A percentile compares a stretch with the other conserved stretches of the same genome.
These are phyloP conservation scores for Fusarium sp. DNA, from an alignment of 2,329 filamentous ascomycete genomes.

Conservation along the genomic window DNA sequence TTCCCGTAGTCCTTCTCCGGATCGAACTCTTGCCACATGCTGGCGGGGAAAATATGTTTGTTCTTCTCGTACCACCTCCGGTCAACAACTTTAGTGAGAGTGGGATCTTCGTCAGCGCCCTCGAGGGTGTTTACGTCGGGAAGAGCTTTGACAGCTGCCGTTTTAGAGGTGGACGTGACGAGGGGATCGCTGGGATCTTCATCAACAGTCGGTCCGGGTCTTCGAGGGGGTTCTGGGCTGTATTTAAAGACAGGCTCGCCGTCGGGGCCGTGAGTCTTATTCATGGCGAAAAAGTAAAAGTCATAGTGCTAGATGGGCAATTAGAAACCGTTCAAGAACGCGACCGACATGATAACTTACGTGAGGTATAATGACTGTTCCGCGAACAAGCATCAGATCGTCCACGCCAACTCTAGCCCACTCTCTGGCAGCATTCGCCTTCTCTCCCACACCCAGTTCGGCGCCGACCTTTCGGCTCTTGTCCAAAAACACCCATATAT, in stretches of 20 bases:
- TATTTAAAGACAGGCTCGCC: slow-evolving; percentile 85
- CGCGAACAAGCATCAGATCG: slow-evolving; percentile 92
- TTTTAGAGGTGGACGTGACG: slow-evolving; percentile 54
- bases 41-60: slow-evolving; percentile 98
- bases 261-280: slow-evolving; percentile 82
- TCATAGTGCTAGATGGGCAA: slow-evolving; percentile 83
- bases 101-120: slow-evolving; percentile 83
- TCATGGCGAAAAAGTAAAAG: slow-evolving; percentile 96
- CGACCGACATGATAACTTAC: slow-evolving; percentile 68
- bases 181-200: slow-evolving; percentile 37
- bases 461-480: slow-evolving; percentile 92
- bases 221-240: slow-evolving; percentile 63
- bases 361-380: slow-evolving; percentile 93
- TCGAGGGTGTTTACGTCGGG: slow-evolving; percentile 74
- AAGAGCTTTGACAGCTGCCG: slow-evolving; percentile 57
- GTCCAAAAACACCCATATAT: slow-evolving; percentile 93
- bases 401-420: slow-evolving; percentile 97
- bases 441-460: slow-evolving; percentile 81
- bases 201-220: slow-evolving; percentile 50
- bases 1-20: slow-evolving; percentile 87
- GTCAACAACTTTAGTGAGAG: slow-evolving; percentile 93
- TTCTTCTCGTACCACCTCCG: slow-evolving; percentile 97
- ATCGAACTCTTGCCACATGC: slow-evolving; percentile 95
- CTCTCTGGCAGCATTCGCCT: slow-evolving; percentile 77
- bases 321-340: slow-evolving; percentile 35